Evolutionary conservation across 2,329 filamentous ascomycete genomes (phyloP), one percentile per base, ranked within the genome.

Genomic region (Ceratocystis cacaofunesta): DNA sequence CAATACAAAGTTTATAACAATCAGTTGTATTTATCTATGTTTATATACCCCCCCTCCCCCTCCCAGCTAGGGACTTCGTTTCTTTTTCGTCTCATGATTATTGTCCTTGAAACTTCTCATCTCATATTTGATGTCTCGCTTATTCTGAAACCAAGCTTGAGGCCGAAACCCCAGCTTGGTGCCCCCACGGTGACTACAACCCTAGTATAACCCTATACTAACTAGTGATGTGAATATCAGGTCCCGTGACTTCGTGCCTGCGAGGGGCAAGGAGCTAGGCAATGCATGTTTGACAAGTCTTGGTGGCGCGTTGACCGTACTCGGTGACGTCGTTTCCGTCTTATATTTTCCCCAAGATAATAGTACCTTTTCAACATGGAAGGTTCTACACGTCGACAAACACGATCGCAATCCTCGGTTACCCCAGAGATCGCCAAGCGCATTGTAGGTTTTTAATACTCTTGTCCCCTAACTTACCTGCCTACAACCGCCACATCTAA

Each of bases 361-460:
- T 4, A 12, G 10, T 4, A 52, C 15, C 22, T 10, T 25, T n/a
- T 52, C 36, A 66, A 1, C 15, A 66, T 67, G 66, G 28, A 58
- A 17, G 60, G 63, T 2, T 48, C 57, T 22, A 32, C 61, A 30
- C 32, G 17, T 58, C 46, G 30, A 44, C 63, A 63, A 41, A 60
- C 66, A 19, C 46, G 58, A 15, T 62, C 60, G 19, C 46, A 41
- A 15, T 65, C 63, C 10, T 43, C 60, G 12, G 63, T 76, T 3
- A 83, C 82, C 0, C 81, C 82, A 4, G 81, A 82, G 68, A 77
- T 79, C 10, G 80, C 78, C 19, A 76, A 80, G 68, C 78, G 80
- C 70, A 83, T 84, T 66, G 82, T 84, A 71, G 71, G 80, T 71
- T 2, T 46, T 28, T 32, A 15, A 12, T 30, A 12, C 17, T 32